Conservation (phyloP, 345 rosid species). For the Populus davidiana region DNA sequence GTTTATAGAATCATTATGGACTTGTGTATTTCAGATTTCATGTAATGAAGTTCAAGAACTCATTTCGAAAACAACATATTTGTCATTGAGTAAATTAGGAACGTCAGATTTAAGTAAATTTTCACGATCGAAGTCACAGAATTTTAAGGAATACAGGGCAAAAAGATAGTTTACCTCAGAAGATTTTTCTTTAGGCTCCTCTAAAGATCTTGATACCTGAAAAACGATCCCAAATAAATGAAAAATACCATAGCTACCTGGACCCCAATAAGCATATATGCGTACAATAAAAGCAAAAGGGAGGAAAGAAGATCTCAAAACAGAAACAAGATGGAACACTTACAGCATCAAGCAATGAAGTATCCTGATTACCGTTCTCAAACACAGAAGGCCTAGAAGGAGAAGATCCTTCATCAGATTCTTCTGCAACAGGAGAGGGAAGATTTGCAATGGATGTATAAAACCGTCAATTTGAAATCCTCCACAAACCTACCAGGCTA, state of each 20-base stretch:
- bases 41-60: background rate
- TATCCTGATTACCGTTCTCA: conserved; percentile 48
- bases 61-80: background rate
- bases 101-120: background rate
- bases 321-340: conserved; percentile 17
- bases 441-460: conserved; percentile 76
- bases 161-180: conserved; percentile 44
- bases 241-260: background rate
- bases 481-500: conserved; percentile 34
- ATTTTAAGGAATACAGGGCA: background rate
- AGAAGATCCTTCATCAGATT: conserved; percentile 81
- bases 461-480: conserved; percentile 74
- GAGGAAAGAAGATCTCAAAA: background rate
- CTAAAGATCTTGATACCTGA: conserved; percentile 61
- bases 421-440: conserved; percentile 89
- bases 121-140: background rate
- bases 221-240: background rate
- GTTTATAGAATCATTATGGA: background rate
- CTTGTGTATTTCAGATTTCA: background rate
- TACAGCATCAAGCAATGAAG: conserved; percentile 48
- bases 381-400: conserved; percentile 46
- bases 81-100: background rate
- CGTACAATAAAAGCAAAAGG: background rate
- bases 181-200: conserved; percentile 52
- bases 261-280: background rate